Evolutionary conservation across 129 eudicot genomes (phyloP), one percentile per base, ranked within the genome.

Genomic region (Arctium minus): DNA sequence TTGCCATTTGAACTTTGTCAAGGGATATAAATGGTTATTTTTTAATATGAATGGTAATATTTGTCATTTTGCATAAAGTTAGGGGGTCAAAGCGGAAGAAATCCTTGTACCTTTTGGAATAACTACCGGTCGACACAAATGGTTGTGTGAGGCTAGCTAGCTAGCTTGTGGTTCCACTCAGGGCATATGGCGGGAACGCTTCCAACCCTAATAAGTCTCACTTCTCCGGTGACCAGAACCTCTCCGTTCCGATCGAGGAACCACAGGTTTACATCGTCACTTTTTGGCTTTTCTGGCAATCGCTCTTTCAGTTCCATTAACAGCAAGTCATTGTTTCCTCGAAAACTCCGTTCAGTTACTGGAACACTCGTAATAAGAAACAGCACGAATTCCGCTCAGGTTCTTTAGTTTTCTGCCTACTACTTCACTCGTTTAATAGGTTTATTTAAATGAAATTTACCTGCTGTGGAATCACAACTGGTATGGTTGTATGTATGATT

Each of bases 131-230:
- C 72, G 68, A 74, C 73, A 77, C 70, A 27, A 67, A 77, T 29
- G 60, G 71, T 13, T 56, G 31, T 35, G 79, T 69, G 81, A 18
- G 76, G 76, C n/a, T 15, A 3, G 29, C 30, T 15, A 3, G 29
- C 30, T 60, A 18, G 15, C 70, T 40, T 15, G 50, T 9, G 38
- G 72, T 70, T 33, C 70, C 11, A 68, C 30, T 30, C 60, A 48
- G 82, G 73, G 29, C 86, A 77, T 31, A 92, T 92, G 97, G 92
- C 92, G 83, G 92, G 90, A 92, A 77, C 86, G 31, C 89, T 86
- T 79, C 88, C 82, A 82, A 36, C 86, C 88, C 88, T 80, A 79
- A 53, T 68, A 13, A 68, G 9, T 31, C 39, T 84, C 68, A 64
- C 29, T 44, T 75, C 87, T 79, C 88, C 89, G 82, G 82, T 82